Base-by-base conservation (phyloP, 805 yeast species). In the Starmera amethionina region DNA sequence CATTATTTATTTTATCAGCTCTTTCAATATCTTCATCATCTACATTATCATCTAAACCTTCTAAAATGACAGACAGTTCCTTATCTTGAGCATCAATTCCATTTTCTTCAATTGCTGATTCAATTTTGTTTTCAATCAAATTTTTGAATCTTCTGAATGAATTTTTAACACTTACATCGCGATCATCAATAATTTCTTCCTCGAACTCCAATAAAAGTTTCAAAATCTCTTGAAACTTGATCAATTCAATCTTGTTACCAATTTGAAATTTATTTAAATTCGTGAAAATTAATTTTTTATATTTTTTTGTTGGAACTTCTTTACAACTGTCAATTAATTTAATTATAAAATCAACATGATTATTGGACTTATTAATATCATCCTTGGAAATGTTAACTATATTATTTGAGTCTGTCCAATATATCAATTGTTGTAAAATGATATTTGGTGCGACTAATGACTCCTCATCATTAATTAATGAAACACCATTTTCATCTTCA, bases 401-500 rank as follows among this genome's bases (percentile, higher is more conserved):
- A 46, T 77, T 74, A 35, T 64, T 62, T 6, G 96, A 95, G 55
- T 87, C 90, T 15, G 95, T 82, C 95, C 96, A 86, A 51, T 78
- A 76, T 19, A 82, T 65, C 36, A 90, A 59, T 50, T 85, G 95
- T 46, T 79, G 87, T 29, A 82, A 61, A 3, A 83, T 73, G 9
- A 65, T 64, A 11, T 69, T 62, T 0, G 86, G 82, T 3, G 62
- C 42, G 3, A 58, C 46, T 36, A 52, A 47, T 14, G 55, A 57
- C 8, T 54, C 56, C 15, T 42, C 52, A 12, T 51, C 55, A 8
- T 6, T 22, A 22, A 22, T 6, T 8, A 22, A 22, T 19, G 62
- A 62, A 8, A 60, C 61, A 12, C 49, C 52, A 27, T 59, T 58
- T 16, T 62, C 55, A 22, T 22, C 27, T 28, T 68, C 67, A 14